Base-by-base conservation (phyloP, 2,329 filamentous ascomycete genomes). In the Massarina eburnea region DNA sequence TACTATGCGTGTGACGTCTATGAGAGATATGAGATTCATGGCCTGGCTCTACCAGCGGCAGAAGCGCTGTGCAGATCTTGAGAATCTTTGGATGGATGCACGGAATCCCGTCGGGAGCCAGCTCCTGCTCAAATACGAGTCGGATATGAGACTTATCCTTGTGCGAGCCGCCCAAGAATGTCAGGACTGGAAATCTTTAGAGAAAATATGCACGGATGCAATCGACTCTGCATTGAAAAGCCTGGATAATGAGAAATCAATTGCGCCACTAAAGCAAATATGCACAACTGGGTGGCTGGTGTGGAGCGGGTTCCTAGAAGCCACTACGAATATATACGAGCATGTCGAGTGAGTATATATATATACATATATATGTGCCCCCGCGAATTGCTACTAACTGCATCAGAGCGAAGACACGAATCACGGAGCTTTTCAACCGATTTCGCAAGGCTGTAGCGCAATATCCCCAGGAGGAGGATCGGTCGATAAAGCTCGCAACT, bases 1-100 rank as follows among this genome's bases (percentile, higher is more conserved):
- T 18, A 43, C 51, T 0, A 58, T 64, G 37, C 57, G 57, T 36
- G 50, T 68, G 18, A 54, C 61, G 19, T 55, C 59, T 21, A 62
- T 66, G 39, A 54, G 62, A 10, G 65, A 68, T 45, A 42, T 70
- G 21, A 62, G 64, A 17, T 68, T 70, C 39, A 67, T 68, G 62
- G 57, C 52, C 7, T 53, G 61, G 12, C 58, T 69, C 24, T 68
- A 60, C 33, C 30, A 47, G 21, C 53, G 59, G 17, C 66, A 67
- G 46, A 39, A 47, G 12, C 54, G 52, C 19, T 51, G 37, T 14
- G 44, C 40, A 15, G 63, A 68, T 34, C 51, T 70, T 1, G 36
- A 62, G n/a, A 37, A 58, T 4, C 45, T 64, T 1, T 67, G 63
- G 61, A 39, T n/a, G n/a, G n/a, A 45, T 9, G 42, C 48, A 12